These are phyloP conservation scores for Orychophragmus violaceus DNA, from an alignment of 345 rosid species.

Conservation along the genomic window DNA sequence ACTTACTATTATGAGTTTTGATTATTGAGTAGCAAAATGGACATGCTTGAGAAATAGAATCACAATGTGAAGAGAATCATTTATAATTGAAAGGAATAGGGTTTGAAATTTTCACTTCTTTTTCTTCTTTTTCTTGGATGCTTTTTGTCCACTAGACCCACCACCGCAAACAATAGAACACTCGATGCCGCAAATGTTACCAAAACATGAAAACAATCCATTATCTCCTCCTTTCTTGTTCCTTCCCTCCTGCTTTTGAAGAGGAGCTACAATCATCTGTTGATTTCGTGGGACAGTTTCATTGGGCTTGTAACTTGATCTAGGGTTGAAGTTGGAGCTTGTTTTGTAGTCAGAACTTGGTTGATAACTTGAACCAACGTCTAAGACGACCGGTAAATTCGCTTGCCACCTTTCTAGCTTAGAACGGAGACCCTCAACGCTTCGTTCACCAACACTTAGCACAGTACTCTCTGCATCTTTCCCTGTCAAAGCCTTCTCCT, in stretches of 20 bases:
- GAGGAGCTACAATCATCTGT: constrained; percentile 27
- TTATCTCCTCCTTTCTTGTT: constrained; percentile 23
- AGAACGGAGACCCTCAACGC: constrained; percentile 68
- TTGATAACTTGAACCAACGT: constrained; percentile 38
- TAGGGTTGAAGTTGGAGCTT: constrained; percentile 18
- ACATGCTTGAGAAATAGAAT: constrained; percentile 12
- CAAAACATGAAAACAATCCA: too few species aligned
- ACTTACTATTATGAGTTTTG: too few species aligned
- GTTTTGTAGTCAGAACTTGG: constrained; percentile 18
- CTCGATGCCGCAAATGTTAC: constrained; percentile 59
- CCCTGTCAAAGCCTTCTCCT: constrained; percentile 17
- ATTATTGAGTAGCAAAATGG: constrained; percentile 18
- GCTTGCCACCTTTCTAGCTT: constrained; percentile 77
- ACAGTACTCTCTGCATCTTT: constrained; percentile 48
- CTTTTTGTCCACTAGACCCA: constrained; percentile 8
- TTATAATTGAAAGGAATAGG: neutral
- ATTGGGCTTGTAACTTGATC: constrained; percentile 22
- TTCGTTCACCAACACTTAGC: constrained; percentile 38
- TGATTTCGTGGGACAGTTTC: constrained; percentile 18
- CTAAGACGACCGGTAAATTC: constrained; percentile 53
- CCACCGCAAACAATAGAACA: constrained; percentile 73
- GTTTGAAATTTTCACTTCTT: constrained; percentile 1
- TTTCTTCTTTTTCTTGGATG: constrained; percentile 12
- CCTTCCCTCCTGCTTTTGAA: constrained; percentile 2
- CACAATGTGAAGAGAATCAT: neutral